Base-by-base conservation (phyloP, 768 basidiomycete species). In the Daedaleopsis nitida region DNA sequence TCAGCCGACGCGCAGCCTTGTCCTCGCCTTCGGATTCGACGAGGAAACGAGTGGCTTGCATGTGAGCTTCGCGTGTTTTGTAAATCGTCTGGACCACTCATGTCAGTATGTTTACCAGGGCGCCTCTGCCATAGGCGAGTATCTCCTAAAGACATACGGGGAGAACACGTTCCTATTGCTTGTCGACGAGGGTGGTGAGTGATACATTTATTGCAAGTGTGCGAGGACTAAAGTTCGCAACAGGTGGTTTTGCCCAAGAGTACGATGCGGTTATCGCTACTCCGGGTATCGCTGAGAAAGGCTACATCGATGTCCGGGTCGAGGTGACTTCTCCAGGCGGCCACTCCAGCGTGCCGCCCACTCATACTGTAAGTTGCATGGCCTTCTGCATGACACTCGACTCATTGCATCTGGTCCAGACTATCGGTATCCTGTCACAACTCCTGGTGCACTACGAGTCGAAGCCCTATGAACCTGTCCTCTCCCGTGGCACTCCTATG, bases 141-240 rank as follows among this genome's bases (percentile, higher is more conserved):
- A 76, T 44, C 72, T 87, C n/a, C 66, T 77, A 3, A 59, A 75
- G 11, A 74, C 71, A 0, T 83, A 81, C 65, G 86, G 84, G n/a
- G 58, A 71, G n/a, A 66, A 85, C 66, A 75, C 79, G 7, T 75
- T 87, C 53, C 72, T 82, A 1, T 72, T 87, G 66, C 68, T 86
- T n/a, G 76, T 87, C 12, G 87, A 87, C 59, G 86, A 87, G 74
- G 84, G 84, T 8, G 81, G 83, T 75, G 66, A 59, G 60, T 64
- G n/a, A 16, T 1, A 34, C 1, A 2, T 3, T 50, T 23, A 17
- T 14, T 39, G 12, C 5, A 12, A 13, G 5, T n/a, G 14, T 3
- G 14, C 24, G 6, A 4, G 39, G 19, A 51, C 52, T 44, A 5
- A 45, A 3, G 19, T 5, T 0, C 21, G 6, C 2, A 17, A 34